A percentile compares a stretch with the other conserved stretches of the same genome.
These are phyloP conservation scores for Fremontodendron californicum DNA, from an alignment of 345 rosid species.

Conservation along the genomic window DNA sequence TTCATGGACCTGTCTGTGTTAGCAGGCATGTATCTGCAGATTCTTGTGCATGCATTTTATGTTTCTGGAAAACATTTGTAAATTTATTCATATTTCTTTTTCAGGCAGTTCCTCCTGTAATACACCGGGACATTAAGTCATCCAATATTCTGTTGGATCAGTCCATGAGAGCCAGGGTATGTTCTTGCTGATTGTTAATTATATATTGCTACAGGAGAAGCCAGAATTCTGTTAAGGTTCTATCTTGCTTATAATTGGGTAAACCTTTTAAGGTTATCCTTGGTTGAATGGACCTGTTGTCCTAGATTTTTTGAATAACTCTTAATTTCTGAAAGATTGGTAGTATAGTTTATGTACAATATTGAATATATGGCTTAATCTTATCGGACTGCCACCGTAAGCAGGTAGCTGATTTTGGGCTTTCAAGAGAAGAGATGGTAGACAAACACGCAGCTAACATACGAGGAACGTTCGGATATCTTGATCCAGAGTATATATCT, in stretches of 20 bases:
- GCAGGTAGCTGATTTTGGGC: slow-evolving; percentile 98
- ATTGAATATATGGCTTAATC: neutral
- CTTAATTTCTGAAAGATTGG: neutral
- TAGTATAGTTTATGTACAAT: neutral
- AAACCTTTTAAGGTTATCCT: neutral
- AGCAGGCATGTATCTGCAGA: neutral
- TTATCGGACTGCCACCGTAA: slow-evolving; percentile 12
- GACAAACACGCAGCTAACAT: slow-evolving; percentile 71
- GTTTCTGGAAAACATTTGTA: neutral
- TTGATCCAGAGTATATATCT: slow-evolving; percentile 94
- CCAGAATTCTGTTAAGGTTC: neutral
- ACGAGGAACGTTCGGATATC: slow-evolving; percentile 94
- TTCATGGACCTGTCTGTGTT: neutral
- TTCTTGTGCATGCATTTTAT: neutral
- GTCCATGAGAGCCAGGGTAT: slow-evolving; percentile 94
- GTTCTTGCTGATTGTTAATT: slow-evolving; percentile 12
- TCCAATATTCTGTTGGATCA: slow-evolving; percentile 94
- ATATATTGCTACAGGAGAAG: neutral
- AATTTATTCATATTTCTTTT: neutral
- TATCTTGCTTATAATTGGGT: neutral
- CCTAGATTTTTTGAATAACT: neutral
- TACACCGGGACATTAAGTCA: slow-evolving; percentile 94
- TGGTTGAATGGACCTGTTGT: neutral
- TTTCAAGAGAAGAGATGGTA: slow-evolving; percentile 94
- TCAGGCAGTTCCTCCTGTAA: slow-evolving; percentile 98